These are phyloP conservation scores for Phytopythium chamaehyphon DNA, from an alignment of 352 stramenopile species.

Conservation along the genomic window DNA sequence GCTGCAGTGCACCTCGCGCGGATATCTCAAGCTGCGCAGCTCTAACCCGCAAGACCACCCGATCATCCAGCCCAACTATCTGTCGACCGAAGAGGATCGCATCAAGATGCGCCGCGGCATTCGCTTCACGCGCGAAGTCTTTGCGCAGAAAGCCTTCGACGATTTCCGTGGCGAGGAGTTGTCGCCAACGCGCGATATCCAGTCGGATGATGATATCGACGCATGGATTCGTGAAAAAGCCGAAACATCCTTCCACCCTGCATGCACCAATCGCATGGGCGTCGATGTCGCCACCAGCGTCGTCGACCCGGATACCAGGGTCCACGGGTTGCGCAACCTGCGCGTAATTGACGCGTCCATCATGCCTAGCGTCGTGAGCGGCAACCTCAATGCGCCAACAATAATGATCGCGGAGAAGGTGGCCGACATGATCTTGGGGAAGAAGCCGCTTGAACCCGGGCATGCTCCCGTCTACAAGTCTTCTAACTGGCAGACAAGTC, in stretches of 20 bases:
- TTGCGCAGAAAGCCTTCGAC: conserved; percentile 68
- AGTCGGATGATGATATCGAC: conserved; percentile 53
- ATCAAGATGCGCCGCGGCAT: conserved; percentile 56
- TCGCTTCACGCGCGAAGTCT: conserved; percentile 59
- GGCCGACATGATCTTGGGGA: conserved; percentile 77
- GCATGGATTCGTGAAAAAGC: conserved; percentile 59
- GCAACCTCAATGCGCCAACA: conserved; percentile 88
- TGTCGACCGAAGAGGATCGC: conserved; percentile 52
- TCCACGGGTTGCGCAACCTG: conserved; percentile 75
- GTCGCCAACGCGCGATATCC: conserved; percentile 33
- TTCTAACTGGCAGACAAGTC: conserved; percentile 40
- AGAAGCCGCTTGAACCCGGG: conserved; percentile 34
- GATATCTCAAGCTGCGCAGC: conserved; percentile 53
- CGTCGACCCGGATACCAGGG: conserved; percentile 67
- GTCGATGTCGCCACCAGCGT: conserved; percentile 43
- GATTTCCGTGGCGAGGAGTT: conserved; percentile 55
- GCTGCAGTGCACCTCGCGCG: conserved; percentile 64
- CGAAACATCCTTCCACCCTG: conserved; percentile 74
- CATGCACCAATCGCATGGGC: conserved; percentile 76
- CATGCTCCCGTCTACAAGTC: conserved; percentile 44
- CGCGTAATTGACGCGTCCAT: conserved; percentile 86
- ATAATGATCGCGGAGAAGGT: conserved; percentile 89
- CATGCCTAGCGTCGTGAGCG: conserved; percentile 89
- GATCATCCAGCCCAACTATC: conserved; percentile 76
- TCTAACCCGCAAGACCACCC: conserved; percentile 41